Evolutionary conservation across 345 rosid genomes (phyloP).

Genomic region (Arabidopsis suecica): DNA sequence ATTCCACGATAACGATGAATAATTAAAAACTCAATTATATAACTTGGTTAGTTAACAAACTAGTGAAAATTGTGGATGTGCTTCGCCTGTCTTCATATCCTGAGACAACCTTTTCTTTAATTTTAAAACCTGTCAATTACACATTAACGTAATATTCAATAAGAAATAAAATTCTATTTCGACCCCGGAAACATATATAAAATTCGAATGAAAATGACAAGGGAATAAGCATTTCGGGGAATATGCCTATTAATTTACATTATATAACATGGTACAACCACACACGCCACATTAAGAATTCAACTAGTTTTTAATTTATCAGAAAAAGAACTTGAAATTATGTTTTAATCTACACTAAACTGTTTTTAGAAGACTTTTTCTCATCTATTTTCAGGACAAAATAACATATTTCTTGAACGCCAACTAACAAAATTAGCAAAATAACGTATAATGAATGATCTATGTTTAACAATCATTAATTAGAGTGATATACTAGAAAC

Average conservation of each 20-base stretch:
- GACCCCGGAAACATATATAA: neutral
- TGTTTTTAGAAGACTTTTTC: constrained; percentile 4
- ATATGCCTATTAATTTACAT: constrained; percentile 39
- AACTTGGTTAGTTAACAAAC: constrained; percentile 16
- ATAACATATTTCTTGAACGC: constrained; percentile 6
- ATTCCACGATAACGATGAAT: constrained; percentile 21
- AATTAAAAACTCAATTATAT: neutral
- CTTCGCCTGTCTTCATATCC: constrained; percentile 43
- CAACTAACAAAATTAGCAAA: too few species aligned
- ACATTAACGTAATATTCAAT: constrained; percentile 31
- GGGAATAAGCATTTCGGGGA: constrained; percentile 35
- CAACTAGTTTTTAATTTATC: constrained; percentile 14
- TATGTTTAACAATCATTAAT: too few species aligned
- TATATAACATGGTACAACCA: constrained; percentile 43
- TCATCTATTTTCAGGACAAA: constrained; percentile 23
- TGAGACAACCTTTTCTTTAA: constrained; percentile 35
- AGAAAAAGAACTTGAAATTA: neutral
- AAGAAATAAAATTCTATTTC: constrained; percentile 3
- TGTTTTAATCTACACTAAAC: neutral
- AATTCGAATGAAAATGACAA: constrained; percentile 41
- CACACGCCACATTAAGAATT: constrained; percentile 43
- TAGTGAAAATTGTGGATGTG: constrained; percentile 28
- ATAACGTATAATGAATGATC: too few species aligned
- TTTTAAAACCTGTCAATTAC: constrained; percentile 30
- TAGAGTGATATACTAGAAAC: too few species aligned